phyloP scores from a whole-genome alignment of 371 early-diverging fungal species.

The Caulochytrium protostelioides region DNA sequence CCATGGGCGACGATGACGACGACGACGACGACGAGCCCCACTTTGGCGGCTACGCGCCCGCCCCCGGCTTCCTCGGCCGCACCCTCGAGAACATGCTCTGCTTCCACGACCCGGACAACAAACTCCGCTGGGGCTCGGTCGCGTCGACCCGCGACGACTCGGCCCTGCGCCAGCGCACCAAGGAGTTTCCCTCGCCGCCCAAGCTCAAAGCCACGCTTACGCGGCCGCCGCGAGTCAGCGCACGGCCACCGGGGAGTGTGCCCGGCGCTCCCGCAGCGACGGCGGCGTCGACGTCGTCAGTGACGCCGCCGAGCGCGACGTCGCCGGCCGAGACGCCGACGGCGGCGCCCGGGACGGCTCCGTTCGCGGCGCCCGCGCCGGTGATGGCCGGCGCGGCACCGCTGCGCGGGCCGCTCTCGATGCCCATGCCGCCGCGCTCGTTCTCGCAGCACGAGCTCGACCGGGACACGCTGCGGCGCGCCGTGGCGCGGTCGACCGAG shows the following conservation, averaged over 20 bases:
- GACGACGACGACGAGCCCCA: conserved; percentile 16
- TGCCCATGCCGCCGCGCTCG: conserved; percentile 1
- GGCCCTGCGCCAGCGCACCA: no score
- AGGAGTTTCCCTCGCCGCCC: no score
- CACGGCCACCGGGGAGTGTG: no score
- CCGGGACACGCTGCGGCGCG: no score
- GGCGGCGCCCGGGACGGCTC: neutral
- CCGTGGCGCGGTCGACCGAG: no score
- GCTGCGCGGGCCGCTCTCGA: neutral
- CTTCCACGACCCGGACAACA: conserved; percentile 59
- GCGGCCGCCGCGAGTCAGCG: no score
- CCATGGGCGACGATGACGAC: neutral
- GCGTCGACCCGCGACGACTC: neutral
- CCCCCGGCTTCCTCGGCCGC: conserved; percentile 33
- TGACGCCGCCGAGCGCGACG: no score
- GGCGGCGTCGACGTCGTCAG: neutral
- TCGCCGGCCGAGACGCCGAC: neutral
- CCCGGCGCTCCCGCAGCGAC: no score
- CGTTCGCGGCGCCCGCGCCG: neutral
- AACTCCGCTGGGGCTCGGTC: conserved; percentile 4
- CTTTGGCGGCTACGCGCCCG: conserved; percentile 11
- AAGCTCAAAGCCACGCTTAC: no score
- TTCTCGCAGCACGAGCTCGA: no score
- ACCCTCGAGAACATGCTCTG: conserved; percentile 47
- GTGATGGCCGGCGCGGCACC: neutral